A percentile compares a stretch with the other conserved stretches of the same genome.
These are phyloP conservation scores for Skeletonema potamos DNA, from an alignment of 108 stramenopile species.

Conservation along the genomic window DNA sequence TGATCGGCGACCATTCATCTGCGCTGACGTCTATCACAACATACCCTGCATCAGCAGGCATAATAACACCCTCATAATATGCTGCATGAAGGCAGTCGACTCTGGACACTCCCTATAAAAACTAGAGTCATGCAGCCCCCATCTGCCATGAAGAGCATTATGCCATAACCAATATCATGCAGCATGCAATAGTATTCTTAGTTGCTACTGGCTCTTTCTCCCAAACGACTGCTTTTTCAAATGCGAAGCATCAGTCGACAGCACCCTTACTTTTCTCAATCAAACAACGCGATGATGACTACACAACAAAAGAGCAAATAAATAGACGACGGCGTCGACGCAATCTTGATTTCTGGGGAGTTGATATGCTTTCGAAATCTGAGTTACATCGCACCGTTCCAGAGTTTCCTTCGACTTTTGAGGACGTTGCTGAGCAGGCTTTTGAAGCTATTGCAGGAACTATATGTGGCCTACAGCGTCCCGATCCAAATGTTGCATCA, in stretches of 20 bases:
- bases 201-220: background rate
- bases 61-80: too few species aligned
- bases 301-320: background rate
- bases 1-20: too few species aligned
- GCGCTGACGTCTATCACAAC: too few species aligned
- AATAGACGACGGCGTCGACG: conserved; percentile 22
- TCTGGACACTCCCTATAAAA: too few species aligned
- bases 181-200: background rate
- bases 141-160: background rate
- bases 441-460: conserved; percentile 64
- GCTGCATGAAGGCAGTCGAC: too few species aligned
- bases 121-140: background rate
- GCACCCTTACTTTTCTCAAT: background rate
- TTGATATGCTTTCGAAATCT: conserved; percentile 16
- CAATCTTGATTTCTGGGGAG: conserved; percentile 44
- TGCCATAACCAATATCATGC: too few species aligned
- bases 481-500: conserved; percentile 59
- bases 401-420: conserved; percentile 49
- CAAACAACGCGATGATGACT: background rate
- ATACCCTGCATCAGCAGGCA: too few species aligned
- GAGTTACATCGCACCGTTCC: conserved; percentile 3
- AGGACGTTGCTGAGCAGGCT: conserved; percentile 57
- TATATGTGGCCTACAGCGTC: conserved; percentile 46
- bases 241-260: background rate
- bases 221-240: background rate